phyloP scores from a whole-genome alignment of 2,329 filamentous ascomycete species.

The Lachnellula willkommii region DNA sequence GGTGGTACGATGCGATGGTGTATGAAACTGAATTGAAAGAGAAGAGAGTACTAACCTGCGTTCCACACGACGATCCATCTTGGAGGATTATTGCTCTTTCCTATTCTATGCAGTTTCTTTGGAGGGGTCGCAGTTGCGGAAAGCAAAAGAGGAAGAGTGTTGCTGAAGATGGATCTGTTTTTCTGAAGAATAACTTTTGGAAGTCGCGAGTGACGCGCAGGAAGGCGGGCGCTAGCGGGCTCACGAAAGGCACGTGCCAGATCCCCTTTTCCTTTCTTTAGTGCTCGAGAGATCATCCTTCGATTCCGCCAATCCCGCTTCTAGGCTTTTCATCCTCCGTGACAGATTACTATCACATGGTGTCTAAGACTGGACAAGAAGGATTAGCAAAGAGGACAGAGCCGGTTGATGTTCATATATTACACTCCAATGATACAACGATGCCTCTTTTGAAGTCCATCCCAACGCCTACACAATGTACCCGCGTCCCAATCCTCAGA shows the following conservation, averaged over 20 bases:
- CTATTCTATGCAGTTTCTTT: no score
- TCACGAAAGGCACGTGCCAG: not conserved
- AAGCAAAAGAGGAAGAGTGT: not conserved
- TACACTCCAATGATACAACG: conserved; percentile 15
- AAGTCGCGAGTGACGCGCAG: not conserved
- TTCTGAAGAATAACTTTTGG: not conserved
- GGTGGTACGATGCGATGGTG: no score
- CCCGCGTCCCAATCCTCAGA: conserved; percentile 16
- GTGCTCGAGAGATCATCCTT: no score
- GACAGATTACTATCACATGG: no score
- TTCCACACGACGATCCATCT: no score
- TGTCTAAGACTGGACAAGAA: not conserved
- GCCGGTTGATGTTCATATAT: conserved; percentile 5
- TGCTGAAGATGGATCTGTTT: not conserved
- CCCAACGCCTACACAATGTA: not conserved
- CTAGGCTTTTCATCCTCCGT: no score
- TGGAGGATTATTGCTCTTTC: no score
- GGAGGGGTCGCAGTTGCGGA: not conserved
- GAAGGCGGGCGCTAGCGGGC: not conserved
- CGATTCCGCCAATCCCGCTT: no score
- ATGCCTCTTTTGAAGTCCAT: not conserved
- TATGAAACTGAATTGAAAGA: no score
- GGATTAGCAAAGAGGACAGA: not conserved
- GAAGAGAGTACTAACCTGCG: no score
- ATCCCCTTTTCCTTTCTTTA: no score